Base-by-base conservation (phyloP, 768 basidiomycete genomes). In the Pleurotus tuber-regium region DNA sequence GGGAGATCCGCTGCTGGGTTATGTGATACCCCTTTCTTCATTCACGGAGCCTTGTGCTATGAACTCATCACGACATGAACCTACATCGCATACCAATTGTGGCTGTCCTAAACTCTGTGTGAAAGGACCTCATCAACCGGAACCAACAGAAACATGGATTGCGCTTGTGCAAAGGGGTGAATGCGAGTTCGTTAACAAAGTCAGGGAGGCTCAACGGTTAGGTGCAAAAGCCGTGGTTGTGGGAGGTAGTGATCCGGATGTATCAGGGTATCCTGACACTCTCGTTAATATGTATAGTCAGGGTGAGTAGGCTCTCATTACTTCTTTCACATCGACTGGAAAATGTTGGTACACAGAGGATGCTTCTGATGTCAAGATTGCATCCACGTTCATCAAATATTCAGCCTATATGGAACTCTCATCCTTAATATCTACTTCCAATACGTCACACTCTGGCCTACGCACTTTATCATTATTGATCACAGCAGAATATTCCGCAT, bases 221-320 rank as follows among this genome's bases (percentile, higher is more conserved):
- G 94, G 94, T 8, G 94, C 95, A 4, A 81, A 74, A 59, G 96
- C 86, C 3, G 86, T 97, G 40, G 84, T 98, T n/a, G 91, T 98
- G 6, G 96, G 95, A 30, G 95, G 95, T 29, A 78, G 85, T 57
- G 74, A 85, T 59, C 84, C 85, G 16, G 80, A 77, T 16, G 61
- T 76, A 52, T 78, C 75, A 29, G 89, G 84, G 5, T 78, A 79
- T 56, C 81, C 92, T 29, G 86, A 93, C 62, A 76, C 81, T 23
- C 74, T 97, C 54, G 78, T 94, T 47, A 92, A 89, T 60, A 95
- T 97, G 91, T 97, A 89, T 70, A 90, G 87, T 66, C 89, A 89
- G 68, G 88, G 94, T 89, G 43, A 14, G 35, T 48, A 77, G 62
- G 53, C 62, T 40, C 29, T 21, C 31, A 47, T 41, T 24, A 43